Evolutionary conservation across 208 protist genomes (phyloP), one percentile per base, ranked within the genome.

Genomic region (Trypanosoma lewisi): DNA sequence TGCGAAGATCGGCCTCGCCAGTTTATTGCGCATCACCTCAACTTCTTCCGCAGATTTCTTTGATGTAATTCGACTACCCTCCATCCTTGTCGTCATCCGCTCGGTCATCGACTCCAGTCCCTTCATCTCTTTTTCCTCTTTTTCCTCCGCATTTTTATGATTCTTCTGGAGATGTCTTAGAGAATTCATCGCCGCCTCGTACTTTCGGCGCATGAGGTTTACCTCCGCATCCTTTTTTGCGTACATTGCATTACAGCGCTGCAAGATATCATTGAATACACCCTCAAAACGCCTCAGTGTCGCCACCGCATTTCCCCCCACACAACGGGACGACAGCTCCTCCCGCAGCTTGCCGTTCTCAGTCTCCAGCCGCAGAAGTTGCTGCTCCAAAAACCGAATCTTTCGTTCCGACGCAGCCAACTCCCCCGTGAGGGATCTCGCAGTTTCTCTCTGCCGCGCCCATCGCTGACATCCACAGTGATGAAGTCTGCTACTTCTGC

Each of bases 241-340:
- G 30, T 59, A 51, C 1, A 67, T 9, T 34, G 16, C 17, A 41
- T 41, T 67, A 34, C 51, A 67, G 19, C 62, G 51, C 37, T 59
- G 50, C n/a, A 67, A 25, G 39, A 67, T 53, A 21, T 58, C 28
- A 34, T 42, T 44, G n/a, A 67, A 67, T 4, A 66, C 48, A 39
- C 17, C 30, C 36, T 37, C 36, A 16, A 66, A 27, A 28, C 50
- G 30, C 16, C 33, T 8, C 42, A 34, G 4, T 2, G 16, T 31
- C 0, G 30, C 28, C 31, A 14, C 16, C 14, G 44, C 44, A 27
- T 7, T 36, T 4, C 31, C 41, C 34, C 17, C 16, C 30, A 49
- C n/a, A 9, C 25, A 23, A 34, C 25, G 37, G 3, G 36, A 47
- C 4, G 30, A 53, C 3, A 57, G 19, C 39, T 58, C 30, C 8